These are phyloP conservation scores for Cairneyella variabilis DNA, from an alignment of 495 filamentous ascomycete species.

Conservation along the genomic window DNA sequence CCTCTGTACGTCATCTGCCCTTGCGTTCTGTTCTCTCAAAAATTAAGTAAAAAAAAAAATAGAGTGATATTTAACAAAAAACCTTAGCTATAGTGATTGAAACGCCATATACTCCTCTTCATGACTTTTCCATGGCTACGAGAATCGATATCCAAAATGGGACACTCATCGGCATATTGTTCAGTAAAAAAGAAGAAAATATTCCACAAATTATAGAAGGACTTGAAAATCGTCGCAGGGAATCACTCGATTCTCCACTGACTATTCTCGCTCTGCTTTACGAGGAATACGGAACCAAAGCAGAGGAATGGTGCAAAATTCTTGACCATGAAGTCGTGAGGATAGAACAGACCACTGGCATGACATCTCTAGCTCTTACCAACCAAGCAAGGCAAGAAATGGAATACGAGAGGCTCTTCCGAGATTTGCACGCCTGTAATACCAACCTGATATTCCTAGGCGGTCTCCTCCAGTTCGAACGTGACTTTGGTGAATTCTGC, in stretches of 20 bases:
- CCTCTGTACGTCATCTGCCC: too few species aligned
- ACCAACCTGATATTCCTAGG: neutral
- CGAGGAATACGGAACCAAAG: neutral
- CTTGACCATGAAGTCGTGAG: neutral
- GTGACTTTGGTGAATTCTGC: neutral
- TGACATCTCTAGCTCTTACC: neutral
- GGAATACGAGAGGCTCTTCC: neutral
- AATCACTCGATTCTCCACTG: neutral
- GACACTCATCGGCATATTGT: neutral
- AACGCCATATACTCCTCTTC: neutral
- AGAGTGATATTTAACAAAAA: too few species aligned
- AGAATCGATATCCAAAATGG: neutral
- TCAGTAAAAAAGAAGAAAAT: neutral
- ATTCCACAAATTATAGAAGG: neutral
- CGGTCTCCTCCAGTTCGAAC: neutral
- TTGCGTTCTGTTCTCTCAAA: too few species aligned
- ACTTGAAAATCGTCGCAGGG: neutral
- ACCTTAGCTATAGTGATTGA: neutral
- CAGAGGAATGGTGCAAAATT: neutral
- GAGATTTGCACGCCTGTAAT: neutral
- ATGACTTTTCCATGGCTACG: neutral
- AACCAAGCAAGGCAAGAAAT: too few species aligned
- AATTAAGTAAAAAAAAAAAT: too few species aligned
- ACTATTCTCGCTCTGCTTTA: neutral
- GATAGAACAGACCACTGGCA: neutral